phyloP scores from a whole-genome alignment of 2,329 filamentous ascomycete genomes.

The Colletotrichum acutatum region DNA sequence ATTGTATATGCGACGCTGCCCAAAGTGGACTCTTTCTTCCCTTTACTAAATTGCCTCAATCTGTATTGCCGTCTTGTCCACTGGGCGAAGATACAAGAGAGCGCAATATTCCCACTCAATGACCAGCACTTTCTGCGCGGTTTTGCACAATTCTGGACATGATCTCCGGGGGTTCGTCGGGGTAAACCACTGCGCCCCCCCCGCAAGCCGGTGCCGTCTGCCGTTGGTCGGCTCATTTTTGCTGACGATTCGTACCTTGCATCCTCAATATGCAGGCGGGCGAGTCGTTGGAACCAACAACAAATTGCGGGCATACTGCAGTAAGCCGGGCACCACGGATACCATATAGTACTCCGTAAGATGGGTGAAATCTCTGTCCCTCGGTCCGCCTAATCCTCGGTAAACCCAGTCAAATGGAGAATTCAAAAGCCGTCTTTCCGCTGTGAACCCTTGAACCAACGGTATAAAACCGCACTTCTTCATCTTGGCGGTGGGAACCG shows the following conservation, averaged over 20 bases:
- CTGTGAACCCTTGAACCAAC: slow-evolving; percentile 5
- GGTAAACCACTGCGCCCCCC: not conserved
- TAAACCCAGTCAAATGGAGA: not conserved
- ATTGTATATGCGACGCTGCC: slow-evolving; percentile 19
- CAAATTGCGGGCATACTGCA: not conserved
- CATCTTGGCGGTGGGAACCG: not conserved
- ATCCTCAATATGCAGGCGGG: not conserved
- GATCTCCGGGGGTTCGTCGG: slow-evolving; percentile 1
- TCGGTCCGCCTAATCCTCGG: not conserved
- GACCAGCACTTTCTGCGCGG: not conserved
- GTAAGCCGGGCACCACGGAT: too few relatives aligned
- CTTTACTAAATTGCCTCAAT: not conserved
- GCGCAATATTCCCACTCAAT: not conserved
- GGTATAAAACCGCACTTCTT: not conserved
- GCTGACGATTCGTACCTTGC: not conserved
- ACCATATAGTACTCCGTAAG: too few relatives aligned
- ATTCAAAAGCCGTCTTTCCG: not conserved
- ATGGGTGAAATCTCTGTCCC: not conserved
- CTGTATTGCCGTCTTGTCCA: not conserved
- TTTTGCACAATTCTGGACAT: slow-evolving; percentile 9
- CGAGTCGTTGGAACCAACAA: not conserved
- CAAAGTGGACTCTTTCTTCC: not conserved
- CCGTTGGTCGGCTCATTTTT: not conserved
- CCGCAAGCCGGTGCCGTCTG: not conserved
- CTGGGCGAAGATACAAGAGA: too few relatives aligned